These are phyloP conservation scores for Prunus mume DNA, from an alignment of 306 rosid species.

Conservation along the genomic window DNA sequence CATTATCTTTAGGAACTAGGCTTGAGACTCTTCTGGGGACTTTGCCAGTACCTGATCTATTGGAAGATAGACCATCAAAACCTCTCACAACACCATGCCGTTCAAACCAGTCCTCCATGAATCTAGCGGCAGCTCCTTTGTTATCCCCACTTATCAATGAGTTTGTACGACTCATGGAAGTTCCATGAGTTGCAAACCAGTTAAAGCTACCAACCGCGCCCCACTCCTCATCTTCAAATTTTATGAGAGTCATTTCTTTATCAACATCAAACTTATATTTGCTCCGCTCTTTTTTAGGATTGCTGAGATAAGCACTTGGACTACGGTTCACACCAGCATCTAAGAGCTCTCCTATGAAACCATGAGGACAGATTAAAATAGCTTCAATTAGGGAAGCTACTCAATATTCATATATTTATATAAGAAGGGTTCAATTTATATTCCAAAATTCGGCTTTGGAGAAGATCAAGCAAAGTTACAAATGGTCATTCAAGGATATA, in stretches of 20 bases:
- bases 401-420: background rate
- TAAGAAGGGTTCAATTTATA: too few species aligned
- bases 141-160: slow-evolving; percentile 67
- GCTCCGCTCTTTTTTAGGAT: slow-evolving; percentile 52
- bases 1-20: slow-evolving; percentile 36
- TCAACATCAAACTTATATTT: slow-evolving; percentile 59
- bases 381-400: background rate
- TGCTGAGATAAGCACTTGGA: slow-evolving; percentile 69
- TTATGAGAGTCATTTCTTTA: slow-evolving; percentile 68
- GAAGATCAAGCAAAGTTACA: background rate
- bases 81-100: slow-evolving; percentile 5
- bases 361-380: background rate
- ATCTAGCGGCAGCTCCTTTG: slow-evolving; percentile 70
- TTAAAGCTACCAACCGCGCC: slow-evolving; percentile 67
- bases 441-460: background rate
- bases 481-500: too few species aligned
- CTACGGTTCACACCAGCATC: slow-evolving; percentile 70
- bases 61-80: slow-evolving; percentile 17
- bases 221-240: slow-evolving; percentile 57
- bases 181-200: slow-evolving; percentile 81
- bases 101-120: slow-evolving; percentile 79
- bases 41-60: slow-evolving; percentile 23
- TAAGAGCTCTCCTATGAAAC: slow-evolving; percentile 56
- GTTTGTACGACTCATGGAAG: slow-evolving; percentile 75
- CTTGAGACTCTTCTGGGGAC: slow-evolving; percentile 42